phyloP scores from a whole-genome alignment of 1,284 basidiomycete species.

The Cerioporus squamosus region DNA sequence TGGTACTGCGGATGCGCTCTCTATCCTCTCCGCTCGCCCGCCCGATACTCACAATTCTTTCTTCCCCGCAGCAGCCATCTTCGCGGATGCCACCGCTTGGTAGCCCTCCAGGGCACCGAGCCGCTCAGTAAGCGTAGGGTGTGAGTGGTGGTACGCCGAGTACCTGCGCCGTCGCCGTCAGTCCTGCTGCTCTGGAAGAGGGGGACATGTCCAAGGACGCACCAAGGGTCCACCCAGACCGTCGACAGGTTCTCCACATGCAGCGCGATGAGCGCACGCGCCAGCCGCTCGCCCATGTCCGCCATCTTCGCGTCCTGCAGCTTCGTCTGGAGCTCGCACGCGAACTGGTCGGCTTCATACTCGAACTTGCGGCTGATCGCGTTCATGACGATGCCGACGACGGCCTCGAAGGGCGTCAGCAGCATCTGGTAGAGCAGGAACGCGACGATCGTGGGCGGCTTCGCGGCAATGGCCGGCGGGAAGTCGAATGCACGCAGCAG shows the following conservation, averaged over 20 bases:
- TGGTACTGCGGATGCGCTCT: too few relatives aligned
- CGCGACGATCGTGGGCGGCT: conserved; percentile 85
- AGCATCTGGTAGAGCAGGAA: conserved; percentile 93
- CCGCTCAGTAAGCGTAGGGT: conserved; percentile 89
- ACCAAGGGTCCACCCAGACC: conserved; percentile 91
- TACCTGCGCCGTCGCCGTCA: conserved; percentile 50
- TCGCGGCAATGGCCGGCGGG: conserved; percentile 62
- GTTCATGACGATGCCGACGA: conserved; percentile 81
- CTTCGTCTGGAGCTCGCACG: conserved; percentile 65
- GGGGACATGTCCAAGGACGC: conserved; percentile 39
- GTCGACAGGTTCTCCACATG: conserved; percentile 92
- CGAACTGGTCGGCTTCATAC: conserved; percentile 88
- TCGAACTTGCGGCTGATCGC: conserved; percentile 84
- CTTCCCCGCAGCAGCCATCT: conserved; percentile 33
- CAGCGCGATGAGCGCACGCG: conserved; percentile 77
- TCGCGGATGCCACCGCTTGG: conserved; percentile 24
- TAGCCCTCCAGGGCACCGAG: conserved; percentile 78
- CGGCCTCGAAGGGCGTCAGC: conserved; percentile 80
- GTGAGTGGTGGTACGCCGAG: conserved; percentile 92
- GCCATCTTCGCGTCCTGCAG: conserved; percentile 54
- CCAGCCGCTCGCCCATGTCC: conserved; percentile 82
- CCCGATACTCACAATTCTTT: conserved; percentile 24
- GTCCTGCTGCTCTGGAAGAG: background rate
- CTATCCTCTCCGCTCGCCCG: too few relatives aligned
- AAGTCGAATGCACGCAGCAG: conserved; percentile 91